phyloP scores from a whole-genome alignment of 257 asterid genomes.

The Avicennia marina region DNA sequence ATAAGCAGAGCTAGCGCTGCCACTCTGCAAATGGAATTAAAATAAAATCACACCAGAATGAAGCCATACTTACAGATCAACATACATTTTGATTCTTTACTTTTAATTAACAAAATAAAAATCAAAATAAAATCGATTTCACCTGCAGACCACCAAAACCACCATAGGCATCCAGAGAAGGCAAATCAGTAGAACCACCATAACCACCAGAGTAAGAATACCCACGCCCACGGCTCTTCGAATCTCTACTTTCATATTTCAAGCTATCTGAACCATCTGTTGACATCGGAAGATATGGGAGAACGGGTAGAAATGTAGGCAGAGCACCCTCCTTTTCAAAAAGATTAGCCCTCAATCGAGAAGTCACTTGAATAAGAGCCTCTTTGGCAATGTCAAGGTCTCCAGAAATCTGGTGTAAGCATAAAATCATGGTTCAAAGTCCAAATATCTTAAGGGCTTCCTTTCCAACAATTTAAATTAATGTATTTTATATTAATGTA shows the following conservation, averaged over 20 bases:
- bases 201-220: constrained; percentile 69
- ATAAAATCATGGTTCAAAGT: background rate
- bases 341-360: constrained; percentile 88
- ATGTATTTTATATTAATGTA: too few species aligned
- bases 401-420: constrained; percentile 64
- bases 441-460: background rate
- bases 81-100: background rate
- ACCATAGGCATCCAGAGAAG: constrained; percentile 61
- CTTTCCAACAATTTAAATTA: too few species aligned
- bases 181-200: constrained; percentile 53
- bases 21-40: constrained; percentile 42
- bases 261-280: constrained; percentile 53
- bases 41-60: background rate
- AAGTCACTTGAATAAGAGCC: constrained; percentile 83
- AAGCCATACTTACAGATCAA: constrained; percentile 10
- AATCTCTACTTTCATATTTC: constrained; percentile 67
- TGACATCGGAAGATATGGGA: constrained; percentile 80
- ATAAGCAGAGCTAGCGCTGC: constrained; percentile 52
- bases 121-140: constrained; percentile 10
- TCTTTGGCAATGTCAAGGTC: constrained; percentile 82
- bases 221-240: constrained; percentile 67
- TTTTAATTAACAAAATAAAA: background rate
- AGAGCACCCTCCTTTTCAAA: constrained; percentile 84
- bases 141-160: constrained; percentile 62
- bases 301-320: constrained; percentile 67